Evolutionary conservation across 257 asterid species (phyloP), one percentile per base, ranked within the genome.

Genomic region (Nicotiana benthamiana): DNA sequence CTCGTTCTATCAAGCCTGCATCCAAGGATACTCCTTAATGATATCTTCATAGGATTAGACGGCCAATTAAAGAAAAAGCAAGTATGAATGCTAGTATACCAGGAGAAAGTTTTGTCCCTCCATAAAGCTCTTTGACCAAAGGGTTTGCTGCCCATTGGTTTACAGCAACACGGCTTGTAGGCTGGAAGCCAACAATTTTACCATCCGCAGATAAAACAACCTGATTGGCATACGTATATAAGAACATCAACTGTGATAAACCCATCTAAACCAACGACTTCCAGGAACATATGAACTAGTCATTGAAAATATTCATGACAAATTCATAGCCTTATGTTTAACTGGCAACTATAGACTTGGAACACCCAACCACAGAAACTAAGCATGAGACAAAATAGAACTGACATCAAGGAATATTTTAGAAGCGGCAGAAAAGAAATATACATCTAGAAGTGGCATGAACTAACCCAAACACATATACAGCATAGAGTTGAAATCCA

Each of bases 81-180:
- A 22, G 59, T 17, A 64, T 3, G 18, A 36, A 53, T 12, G 8
- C n/a, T 46, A 8, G 5, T 75, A 34, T 90, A 95, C 99, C 99
- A 4, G 99, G 98, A 30, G 94, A 87, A 61, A 90, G 91, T 28
- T 81, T 87, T 82, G 87, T 91, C 64, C 90, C 91, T 77, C 92
- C 90, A 75, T 93, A 90, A 63, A 95, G 86, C 83, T 89, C 98
- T 87, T 85, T 91, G 54, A 94, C 87, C 79, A 95, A 64, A 46
- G 99, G 99, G 78, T 93, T 95, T 54, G 90, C 88, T 22, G 97
- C 94, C 99, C 98, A 95, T 18, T 89, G 89, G 75, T 92, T 95
- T 10, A 92, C 98, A 79, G 94, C 99, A 62, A 90, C 89, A 57
- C 95, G 89, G 79, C 89, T 93, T 9, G 95, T 89, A 34, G 98